Conservation (phyloP, 495 filamentous ascomycete species). For the Penicillium salamii region DNA sequence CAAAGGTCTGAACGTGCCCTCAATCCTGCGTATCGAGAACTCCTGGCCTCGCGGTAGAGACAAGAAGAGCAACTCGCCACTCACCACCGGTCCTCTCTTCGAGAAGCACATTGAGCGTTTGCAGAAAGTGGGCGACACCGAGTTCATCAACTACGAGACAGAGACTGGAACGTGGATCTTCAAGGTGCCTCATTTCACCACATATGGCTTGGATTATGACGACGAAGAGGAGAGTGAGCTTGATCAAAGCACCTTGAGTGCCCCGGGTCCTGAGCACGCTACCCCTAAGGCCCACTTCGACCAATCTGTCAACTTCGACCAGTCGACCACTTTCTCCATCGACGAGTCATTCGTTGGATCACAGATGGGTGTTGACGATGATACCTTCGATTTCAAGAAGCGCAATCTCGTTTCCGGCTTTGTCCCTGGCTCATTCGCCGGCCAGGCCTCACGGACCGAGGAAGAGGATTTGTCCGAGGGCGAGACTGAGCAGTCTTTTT, state of each 20-base stretch:
- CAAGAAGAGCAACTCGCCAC: conserved; percentile 49
- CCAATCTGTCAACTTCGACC: conserved; percentile 41
- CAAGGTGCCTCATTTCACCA: conserved; percentile 89
- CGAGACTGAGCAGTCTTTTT: conserved; percentile 70
- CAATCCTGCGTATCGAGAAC: conserved; percentile 78
- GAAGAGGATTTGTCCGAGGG: conserved; percentile 40
- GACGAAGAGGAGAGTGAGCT: conserved; percentile 62
- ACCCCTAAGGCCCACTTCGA: conserved; percentile 50
- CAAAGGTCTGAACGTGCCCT: conserved; percentile 87
- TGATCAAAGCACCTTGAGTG: conserved; percentile 57
- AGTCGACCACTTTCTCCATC: conserved; percentile 46
- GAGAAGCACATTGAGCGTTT: conserved; percentile 82
- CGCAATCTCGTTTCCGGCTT: conserved; percentile 69
- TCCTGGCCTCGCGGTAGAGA: conserved; percentile 80
- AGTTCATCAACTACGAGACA: conserved; percentile 73
- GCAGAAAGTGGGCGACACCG: conserved; percentile 70
- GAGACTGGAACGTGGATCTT: conserved; percentile 87
- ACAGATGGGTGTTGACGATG: conserved; percentile 60
- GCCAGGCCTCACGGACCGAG: conserved; percentile 52
- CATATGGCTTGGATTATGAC: conserved; percentile 88
- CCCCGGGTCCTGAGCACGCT: conserved; percentile 49
- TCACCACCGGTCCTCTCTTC: conserved; percentile 56
- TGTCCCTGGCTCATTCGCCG: conserved; percentile 77
- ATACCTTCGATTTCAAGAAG: conserved; percentile 81
- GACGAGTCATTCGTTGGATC: conserved; percentile 48